phyloP scores from a whole-genome alignment of 192 early-diverging fungal genomes.

The Podochytrium sp. region DNA sequence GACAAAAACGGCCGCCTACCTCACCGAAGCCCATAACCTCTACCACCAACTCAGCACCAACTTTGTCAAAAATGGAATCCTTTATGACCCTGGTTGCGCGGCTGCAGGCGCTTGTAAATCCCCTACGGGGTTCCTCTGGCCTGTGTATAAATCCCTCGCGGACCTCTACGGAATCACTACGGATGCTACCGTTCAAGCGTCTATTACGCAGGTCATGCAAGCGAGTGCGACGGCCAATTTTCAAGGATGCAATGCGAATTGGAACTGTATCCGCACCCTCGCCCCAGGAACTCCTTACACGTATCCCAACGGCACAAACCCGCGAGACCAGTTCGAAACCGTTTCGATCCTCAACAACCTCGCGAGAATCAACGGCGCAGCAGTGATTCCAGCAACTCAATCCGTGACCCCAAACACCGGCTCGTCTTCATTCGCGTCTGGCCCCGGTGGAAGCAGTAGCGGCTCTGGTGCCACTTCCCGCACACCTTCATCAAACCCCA shows the following conservation, averaged over 20 bases:
- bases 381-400: not conserved
- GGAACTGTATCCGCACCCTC: slow-evolving; percentile 34
- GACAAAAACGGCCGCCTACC: slow-evolving; percentile 7
- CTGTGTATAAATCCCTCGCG: slow-evolving; percentile 16
- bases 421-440: too few species aligned
- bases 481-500: too few species aligned
- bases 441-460: too few species aligned
- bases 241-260: slow-evolving; percentile 19
- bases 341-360: slow-evolving; percentile 15
- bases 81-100: not conserved
- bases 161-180: slow-evolving; percentile 16
- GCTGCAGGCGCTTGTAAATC: not conserved
- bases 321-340: slow-evolving; percentile 27
- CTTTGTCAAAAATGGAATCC: not conserved
- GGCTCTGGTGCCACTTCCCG: too few species aligned
- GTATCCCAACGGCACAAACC: slow-evolving; percentile 25
- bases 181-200: not conserved
- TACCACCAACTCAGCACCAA: not conserved
- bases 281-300: slow-evolving; percentile 15
- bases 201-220: not conserved
- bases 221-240: slow-evolving; percentile 17
- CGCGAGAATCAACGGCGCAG: not conserved
- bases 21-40: slow-evolving; percentile 14
- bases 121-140: slow-evolving; percentile 25
- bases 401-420: not conserved